Evolutionary conservation across 2,329 filamentous ascomycete species (phyloP), one percentile per base, ranked within the genome.

Genomic region (Fusarium sp.): DNA sequence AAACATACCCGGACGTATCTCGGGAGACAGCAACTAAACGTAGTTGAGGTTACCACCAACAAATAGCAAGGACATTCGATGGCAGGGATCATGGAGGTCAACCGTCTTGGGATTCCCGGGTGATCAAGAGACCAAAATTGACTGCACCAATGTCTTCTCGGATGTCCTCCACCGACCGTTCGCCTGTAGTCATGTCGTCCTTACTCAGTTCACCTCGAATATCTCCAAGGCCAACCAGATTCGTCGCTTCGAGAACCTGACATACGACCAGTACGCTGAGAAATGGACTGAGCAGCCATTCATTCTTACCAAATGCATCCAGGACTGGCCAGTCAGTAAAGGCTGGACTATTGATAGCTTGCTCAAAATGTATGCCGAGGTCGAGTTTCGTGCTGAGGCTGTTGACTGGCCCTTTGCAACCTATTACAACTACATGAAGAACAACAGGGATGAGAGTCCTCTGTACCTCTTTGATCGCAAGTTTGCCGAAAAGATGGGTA

Each of bases 91-190:
- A 52, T 98, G 95, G 95, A 89, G 92, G 70, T 88, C 90, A 29
- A 96, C 94, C 1, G 87, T 90, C 71, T 84, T 97, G 37, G 84
- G 84, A 35, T 81, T 92, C 15, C 76, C 83, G 2, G 64, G 74
- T 20, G 77, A 79, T 15, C 80, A 84, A 58, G 82, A 86, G 46
- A 84, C 88, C 36, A 82, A 79, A 14, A 81, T 97, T 35, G 85
- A 91, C 70, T 97, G 94, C 79, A 85, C 85, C 50, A 88, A 89
- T 72, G 88, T 98, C 50, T 98, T 92, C 78, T 97, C 95, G 15
- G 95, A 99, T 78, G 89, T 92, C 10, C 84, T 98, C 23, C 93
- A 97, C 78, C 88, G 94, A 11, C 95, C 95, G 0, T 98, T 96
- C 77, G 90, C 92, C 70, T 98, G 95, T 81, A 91, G 93, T 43